Conservation (phyloP, 768 basidiomycete species). For the Chalciporus piperatus region DNA sequence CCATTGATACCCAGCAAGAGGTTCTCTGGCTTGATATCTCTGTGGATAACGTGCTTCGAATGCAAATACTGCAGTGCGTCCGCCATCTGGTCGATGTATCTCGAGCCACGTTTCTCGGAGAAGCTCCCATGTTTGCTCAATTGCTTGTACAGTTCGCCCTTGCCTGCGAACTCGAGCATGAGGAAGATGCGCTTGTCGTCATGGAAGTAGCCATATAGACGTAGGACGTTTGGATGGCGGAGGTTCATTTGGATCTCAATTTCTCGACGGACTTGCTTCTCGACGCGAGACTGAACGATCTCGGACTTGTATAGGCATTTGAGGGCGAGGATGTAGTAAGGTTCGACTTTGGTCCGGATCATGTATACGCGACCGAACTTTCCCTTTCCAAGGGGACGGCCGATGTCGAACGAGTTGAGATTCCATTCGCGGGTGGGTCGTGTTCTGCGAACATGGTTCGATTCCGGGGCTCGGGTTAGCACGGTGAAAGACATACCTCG, state of each 20-base stretch:
- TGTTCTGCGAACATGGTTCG: slow-evolving; percentile 38
- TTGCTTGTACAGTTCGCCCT: slow-evolving; percentile 97
- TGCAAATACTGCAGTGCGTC: slow-evolving; percentile 93
- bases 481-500: slow-evolving; percentile 44
- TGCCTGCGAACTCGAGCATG: slow-evolving; percentile 96
- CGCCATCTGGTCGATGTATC: slow-evolving; percentile 98
- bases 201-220: slow-evolving; percentile 97
- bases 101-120: slow-evolving; percentile 79
- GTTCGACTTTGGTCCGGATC: slow-evolving; percentile 87
- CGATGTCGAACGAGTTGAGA: slow-evolving; percentile 87
- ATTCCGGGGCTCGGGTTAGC: not conserved
- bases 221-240: slow-evolving; percentile 90
- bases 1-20: slow-evolving; percentile 91
- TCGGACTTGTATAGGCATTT: slow-evolving; percentile 98
- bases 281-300: slow-evolving; percentile 85
- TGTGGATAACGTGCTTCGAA: slow-evolving; percentile 94
- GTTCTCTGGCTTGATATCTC: slow-evolving; percentile 99
- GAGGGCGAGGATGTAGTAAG: slow-evolving; percentile 92
- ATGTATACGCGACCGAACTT: slow-evolving; percentile 99
- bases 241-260: slow-evolving; percentile 98
- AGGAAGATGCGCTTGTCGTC: slow-evolving; percentile 97
- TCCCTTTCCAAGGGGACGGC: slow-evolving; percentile 95
- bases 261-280: slow-evolving; percentile 95
- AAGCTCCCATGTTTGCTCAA: slow-evolving; percentile 84
- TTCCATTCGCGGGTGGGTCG: slow-evolving; percentile 83